A percentile compares a stretch with the other conserved stretches of the same genome.
phyloP scores from a whole-genome alignment of 2,329 filamentous ascomycete genomes.

The Zymoseptoria brevis region DNA sequence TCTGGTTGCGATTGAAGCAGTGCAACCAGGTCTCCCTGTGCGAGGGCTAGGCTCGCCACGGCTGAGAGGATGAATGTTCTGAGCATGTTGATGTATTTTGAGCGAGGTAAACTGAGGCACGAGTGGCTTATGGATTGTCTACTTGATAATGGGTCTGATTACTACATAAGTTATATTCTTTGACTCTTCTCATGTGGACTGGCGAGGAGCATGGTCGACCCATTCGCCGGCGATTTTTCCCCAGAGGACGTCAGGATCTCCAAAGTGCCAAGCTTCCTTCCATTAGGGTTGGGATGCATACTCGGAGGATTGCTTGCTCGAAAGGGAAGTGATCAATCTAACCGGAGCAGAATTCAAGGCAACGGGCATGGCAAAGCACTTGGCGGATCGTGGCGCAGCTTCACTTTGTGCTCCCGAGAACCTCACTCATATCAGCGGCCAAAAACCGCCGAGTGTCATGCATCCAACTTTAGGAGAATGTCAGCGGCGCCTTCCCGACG shows the following conservation, averaged over 20 bases:
- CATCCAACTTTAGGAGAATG: background rate
- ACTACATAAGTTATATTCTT: background rate
- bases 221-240: background rate
- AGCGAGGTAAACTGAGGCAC: background rate
- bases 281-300: background rate
- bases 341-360: background rate
- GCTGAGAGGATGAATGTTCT: background rate
- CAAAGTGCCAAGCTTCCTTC: background rate
- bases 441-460: background rate
- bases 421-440: background rate
- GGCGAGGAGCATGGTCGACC: background rate
- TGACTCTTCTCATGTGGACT: background rate
- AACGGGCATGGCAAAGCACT: background rate
- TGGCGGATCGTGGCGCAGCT: background rate
- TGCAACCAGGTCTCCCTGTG: constrained; percentile 9
- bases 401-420: background rate
- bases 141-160: background rate
- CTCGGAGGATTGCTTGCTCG: background rate
- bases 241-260: background rate
- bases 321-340: background rate
- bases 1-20: constrained; percentile 8
- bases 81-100: background rate
- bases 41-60: background rate
- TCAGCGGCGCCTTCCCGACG: constrained; percentile 1
- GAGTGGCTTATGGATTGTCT: background rate